Percentiles rank a stretch among this genome's conserved stretches.
Conservation (phyloP, 2,329 filamentous ascomycete species). For the Trichoderma koningiopsis region DNA sequence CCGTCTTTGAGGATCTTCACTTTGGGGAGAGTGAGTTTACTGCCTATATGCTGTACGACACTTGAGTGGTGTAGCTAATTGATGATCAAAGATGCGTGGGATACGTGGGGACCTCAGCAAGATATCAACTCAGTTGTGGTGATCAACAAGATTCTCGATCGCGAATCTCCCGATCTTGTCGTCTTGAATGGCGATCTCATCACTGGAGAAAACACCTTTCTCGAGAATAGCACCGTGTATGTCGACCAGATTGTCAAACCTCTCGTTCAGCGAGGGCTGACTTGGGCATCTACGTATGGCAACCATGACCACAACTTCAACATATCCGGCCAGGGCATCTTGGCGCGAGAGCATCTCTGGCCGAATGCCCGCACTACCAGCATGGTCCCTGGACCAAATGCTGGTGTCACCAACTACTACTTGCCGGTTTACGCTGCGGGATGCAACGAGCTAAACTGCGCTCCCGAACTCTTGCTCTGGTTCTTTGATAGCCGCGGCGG, state of each 20-base stretch:
- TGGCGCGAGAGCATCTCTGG: constrained; percentile 45
- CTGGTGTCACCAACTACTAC: constrained; percentile 52
- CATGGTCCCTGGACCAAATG: constrained; percentile 43
- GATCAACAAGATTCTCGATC: constrained; percentile 59
- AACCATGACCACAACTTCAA: constrained; percentile 69
- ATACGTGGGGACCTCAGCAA: constrained; percentile 50
- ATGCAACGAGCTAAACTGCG: constrained; percentile 39
- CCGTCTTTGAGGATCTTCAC: constrained; percentile 70
- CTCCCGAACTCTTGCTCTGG: constrained; percentile 60
- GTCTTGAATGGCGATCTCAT: constrained; percentile 73
- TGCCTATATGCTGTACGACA: neutral
- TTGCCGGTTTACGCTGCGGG: constrained; percentile 46
- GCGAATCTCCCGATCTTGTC: constrained; percentile 60
- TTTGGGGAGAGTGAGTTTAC: constrained; percentile 63
- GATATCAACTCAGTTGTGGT: constrained; percentile 61
- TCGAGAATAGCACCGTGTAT: constrained; percentile 57
- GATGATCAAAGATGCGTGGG: constrained; percentile 44
- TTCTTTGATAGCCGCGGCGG: constrained; percentile 72
- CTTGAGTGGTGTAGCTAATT: constrained; percentile 9
- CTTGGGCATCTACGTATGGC: constrained; percentile 70
- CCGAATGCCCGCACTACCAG: constrained; percentile 43
- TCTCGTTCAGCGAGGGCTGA: constrained; percentile 55
- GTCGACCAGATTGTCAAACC: constrained; percentile 62
- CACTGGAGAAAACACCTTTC: constrained; percentile 64
- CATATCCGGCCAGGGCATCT: constrained; percentile 50